phyloP scores from a whole-genome alignment of 2,329 filamentous ascomycete species.

The Claviceps lovelessii region DNA sequence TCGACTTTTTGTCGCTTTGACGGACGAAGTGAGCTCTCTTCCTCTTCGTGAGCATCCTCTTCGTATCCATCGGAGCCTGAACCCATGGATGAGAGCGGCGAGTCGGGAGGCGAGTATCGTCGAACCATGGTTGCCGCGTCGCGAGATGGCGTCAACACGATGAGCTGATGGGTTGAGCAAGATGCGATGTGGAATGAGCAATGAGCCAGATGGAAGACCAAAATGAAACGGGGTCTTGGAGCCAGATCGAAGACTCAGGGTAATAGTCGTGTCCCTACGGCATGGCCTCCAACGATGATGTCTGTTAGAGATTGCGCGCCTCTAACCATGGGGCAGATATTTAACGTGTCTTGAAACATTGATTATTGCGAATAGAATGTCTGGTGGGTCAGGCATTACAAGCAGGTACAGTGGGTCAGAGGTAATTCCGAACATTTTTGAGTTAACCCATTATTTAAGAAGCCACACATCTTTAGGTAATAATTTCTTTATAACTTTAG shows the following conservation, averaged over 20 bases:
- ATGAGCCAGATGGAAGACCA: background rate
- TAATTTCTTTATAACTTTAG: too few species aligned
- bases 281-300: background rate
- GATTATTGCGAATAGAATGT: background rate
- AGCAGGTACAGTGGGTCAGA: background rate
- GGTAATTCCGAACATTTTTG: background rate
- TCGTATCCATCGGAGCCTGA: conserved; percentile 31
- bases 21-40: conserved; percentile 26
- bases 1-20: conserved; percentile 34
- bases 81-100: conserved; percentile 33
- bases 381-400: background rate
- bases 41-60: conserved; percentile 29
- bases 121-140: conserved; percentile 20
- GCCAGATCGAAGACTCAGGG: background rate
- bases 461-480: too few species aligned
- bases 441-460: too few species aligned
- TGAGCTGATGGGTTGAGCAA: background rate
- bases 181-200: background rate
- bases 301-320: background rate
- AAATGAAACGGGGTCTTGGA: background rate
- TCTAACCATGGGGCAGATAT: background rate
- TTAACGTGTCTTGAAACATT: background rate
- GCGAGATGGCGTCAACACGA: background rate
- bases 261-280: background rate
- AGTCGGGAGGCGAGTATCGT: conserved; percentile 27